A percentile compares a stretch with the other conserved stretches of the same genome.
Conservation (phyloP, 345 rosid species). For the Aquilaria yunnanensis region DNA sequence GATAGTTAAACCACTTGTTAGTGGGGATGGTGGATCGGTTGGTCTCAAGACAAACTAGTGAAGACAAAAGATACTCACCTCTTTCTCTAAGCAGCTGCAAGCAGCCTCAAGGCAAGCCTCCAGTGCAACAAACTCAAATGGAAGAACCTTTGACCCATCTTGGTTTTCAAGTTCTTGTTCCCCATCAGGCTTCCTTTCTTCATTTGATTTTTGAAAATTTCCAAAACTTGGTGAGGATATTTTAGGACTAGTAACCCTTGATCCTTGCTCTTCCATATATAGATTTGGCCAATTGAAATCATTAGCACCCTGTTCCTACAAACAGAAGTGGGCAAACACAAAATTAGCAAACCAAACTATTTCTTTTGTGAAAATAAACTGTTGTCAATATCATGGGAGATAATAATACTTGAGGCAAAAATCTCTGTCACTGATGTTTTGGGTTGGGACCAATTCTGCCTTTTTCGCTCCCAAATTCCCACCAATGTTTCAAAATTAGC, state of each 20-base stretch:
- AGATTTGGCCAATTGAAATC: conserved; percentile 35
- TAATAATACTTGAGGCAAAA: too few species aligned
- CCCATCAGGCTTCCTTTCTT: conserved; percentile 40
- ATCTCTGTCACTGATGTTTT: too few species aligned
- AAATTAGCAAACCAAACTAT: not conserved
- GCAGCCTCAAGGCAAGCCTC: conserved; percentile 74
- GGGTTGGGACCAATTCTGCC: too few species aligned
- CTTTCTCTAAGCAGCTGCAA: conserved; percentile 61
- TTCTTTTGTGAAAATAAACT: not conserved
- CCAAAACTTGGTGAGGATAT: conserved; percentile 23
- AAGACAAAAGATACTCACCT: conserved; percentile 22
- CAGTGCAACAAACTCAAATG: conserved; percentile 65
- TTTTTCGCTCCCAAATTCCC: too few species aligned
- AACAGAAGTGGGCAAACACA: conserved; percentile 3
- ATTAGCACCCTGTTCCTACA: conserved; percentile 49
- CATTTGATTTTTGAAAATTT: conserved; percentile 24
- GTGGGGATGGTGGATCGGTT: not conserved
- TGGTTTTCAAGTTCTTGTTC: conserved; percentile 55
- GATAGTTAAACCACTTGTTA: not conserved
- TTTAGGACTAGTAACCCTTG: conserved; percentile 22
- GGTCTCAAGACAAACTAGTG: not conserved
- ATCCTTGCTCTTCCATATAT: conserved; percentile 34
- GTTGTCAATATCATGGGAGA: not conserved
- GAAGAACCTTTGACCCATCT: conserved; percentile 50
- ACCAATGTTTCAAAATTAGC: too few species aligned